Evolutionary conservation across 495 filamentous ascomycete species (phyloP).

Genomic region (Trichoderma asperelloides): DNA sequence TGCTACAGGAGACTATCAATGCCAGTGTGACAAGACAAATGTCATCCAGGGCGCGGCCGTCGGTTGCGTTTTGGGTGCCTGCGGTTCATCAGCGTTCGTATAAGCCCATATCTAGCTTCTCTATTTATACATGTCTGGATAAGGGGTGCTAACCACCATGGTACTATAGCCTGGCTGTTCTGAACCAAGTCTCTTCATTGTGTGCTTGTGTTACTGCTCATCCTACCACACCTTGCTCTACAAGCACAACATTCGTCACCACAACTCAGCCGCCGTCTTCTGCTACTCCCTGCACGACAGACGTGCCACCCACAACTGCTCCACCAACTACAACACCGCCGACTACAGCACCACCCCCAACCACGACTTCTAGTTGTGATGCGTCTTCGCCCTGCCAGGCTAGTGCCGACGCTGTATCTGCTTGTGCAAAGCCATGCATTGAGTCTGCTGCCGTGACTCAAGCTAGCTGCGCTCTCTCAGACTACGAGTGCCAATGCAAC

Average conservation of each 20-base stretch:
- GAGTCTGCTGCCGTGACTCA: not conserved
- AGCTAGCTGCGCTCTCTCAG: not conserved
- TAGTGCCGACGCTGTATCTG: not conserved
- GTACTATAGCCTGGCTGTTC: conserved; percentile 3
- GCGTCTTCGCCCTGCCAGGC: not conserved
- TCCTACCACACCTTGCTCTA: not conserved
- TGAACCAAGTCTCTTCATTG: not conserved
- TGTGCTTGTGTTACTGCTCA: not conserved
- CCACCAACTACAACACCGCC: not conserved
- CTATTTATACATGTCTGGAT: not conserved
- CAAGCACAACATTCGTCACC: not conserved
- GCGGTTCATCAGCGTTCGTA: not conserved
- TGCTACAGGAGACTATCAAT: conserved; percentile 7
- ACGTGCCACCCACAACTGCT: not conserved
- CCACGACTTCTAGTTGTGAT: not conserved
- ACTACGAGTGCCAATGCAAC: conserved; percentile 15
- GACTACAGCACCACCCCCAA: not conserved
- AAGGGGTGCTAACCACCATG: not conserved
- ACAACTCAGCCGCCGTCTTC: not conserved
- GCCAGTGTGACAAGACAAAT: not conserved
- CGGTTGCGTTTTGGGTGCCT: conserved; percentile 7
- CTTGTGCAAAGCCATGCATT: not conserved
- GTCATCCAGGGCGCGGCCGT: conserved; percentile 6
- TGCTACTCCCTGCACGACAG: not conserved
- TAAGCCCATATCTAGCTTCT: not conserved